Conservation (phyloP, 805 yeast species). For the Hanseniaspora occidentalis region DNA sequence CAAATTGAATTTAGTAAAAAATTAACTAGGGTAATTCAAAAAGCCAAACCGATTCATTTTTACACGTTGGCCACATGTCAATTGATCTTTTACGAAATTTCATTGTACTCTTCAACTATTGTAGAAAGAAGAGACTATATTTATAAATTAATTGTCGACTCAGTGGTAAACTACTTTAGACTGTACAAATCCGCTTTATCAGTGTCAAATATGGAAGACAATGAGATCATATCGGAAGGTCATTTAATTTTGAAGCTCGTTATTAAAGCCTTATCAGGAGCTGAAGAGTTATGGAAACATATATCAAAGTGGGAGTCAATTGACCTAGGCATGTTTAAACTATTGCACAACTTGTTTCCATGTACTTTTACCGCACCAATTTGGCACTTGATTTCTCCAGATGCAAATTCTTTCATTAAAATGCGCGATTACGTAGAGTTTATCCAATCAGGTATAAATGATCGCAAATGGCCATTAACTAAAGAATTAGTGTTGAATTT, state of each 20-base stretch:
- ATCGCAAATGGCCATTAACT: slow-evolving; percentile 24
- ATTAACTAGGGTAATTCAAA: slow-evolving; percentile 11
- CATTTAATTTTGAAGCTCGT: slow-evolving; percentile 13
- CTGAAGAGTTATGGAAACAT: slow-evolving; percentile 13
- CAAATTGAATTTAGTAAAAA: slow-evolving; percentile 18
- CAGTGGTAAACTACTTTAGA: background rate
- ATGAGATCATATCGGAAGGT: slow-evolving; percentile 9
- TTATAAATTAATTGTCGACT: slow-evolving; percentile 13
- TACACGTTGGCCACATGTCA: slow-evolving; percentile 20
- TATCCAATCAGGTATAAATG: slow-evolving; percentile 11
- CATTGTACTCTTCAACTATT: slow-evolving; percentile 9
- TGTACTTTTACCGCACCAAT: slow-evolving; percentile 12
- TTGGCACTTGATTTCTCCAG: slow-evolving; percentile 16
- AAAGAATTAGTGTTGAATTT: slow-evolving; percentile 37
- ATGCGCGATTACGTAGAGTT: slow-evolving; percentile 11
- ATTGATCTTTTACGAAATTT: slow-evolving; percentile 16
- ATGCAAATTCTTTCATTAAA: slow-evolving; percentile 5
- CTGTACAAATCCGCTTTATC: background rate
- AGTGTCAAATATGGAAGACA: slow-evolving; percentile 1
- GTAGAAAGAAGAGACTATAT: slow-evolving; percentile 5
- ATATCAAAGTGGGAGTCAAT: slow-evolving; percentile 9
- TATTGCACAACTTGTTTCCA: slow-evolving; percentile 1
- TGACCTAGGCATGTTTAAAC: background rate
- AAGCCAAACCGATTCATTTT: slow-evolving; percentile 23
- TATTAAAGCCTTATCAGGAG: slow-evolving; percentile 5